Percentiles rank a stretch among this genome's conserved stretches.
Conservation (phyloP, 2,329 filamentous ascomycete genomes). For the Thelonectria rubi region DNA sequence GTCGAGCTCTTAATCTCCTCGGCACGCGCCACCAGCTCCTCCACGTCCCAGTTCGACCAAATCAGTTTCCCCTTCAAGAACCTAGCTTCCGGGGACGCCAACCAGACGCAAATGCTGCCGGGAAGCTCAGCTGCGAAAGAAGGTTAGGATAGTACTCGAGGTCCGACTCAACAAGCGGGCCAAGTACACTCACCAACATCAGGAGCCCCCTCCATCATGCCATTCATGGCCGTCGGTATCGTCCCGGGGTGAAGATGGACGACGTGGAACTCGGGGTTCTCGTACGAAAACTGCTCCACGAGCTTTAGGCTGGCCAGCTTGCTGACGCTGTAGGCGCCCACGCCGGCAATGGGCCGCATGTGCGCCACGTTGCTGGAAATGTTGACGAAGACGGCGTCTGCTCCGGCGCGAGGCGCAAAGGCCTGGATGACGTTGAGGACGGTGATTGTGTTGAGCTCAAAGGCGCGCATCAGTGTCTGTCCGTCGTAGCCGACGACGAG, state of each 20-base stretch:
- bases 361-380: background rate
- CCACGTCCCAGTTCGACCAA: background rate
- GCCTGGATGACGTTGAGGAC: slow-evolving; percentile 39
- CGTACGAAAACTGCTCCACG: background rate
- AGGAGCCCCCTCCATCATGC: background rate
- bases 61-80: background rate
- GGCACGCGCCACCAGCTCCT: background rate
- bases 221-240: background rate
- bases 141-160: background rate
- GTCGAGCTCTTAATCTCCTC: background rate
- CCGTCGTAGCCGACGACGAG: background rate
- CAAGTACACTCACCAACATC: background rate
- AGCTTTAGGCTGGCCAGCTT: background rate
- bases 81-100: background rate
- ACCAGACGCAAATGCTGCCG: background rate
- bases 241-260: background rate
- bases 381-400: background rate
- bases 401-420: slow-evolving; percentile 22
- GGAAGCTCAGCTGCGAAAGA: background rate
- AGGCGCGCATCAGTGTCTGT: background rate
- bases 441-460: slow-evolving; percentile 21
- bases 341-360: background rate
- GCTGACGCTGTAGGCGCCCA: background rate
- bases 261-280: background rate
- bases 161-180: no score